Evolutionary conservation across 192 early-diverging fungal genomes (phyloP).

Genomic region (Coemansia sp.): DNA sequence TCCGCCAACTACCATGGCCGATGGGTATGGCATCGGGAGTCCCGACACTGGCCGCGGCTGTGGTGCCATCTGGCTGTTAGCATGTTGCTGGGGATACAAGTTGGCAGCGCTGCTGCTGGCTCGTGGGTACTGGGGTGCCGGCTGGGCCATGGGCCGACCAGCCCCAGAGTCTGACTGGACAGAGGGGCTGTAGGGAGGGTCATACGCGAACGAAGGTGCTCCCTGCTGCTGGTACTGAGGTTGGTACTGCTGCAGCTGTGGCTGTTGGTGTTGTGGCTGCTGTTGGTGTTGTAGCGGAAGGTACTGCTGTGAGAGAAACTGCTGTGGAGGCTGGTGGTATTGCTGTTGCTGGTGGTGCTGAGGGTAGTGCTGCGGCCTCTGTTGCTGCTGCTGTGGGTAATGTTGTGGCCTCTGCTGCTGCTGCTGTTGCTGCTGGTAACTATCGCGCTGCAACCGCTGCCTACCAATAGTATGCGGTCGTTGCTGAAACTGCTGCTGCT

Average conservation of each 20-base stretch:
- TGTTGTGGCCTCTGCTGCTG: constrained; percentile 21
- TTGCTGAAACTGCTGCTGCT: constrained; percentile 23
- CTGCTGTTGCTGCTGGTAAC: constrained; percentile 17
- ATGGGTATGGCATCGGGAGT: constrained; percentile 33
- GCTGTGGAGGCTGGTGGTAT: constrained; percentile 10
- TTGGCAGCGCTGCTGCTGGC: constrained; percentile 17
- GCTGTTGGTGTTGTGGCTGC: constrained; percentile 16
- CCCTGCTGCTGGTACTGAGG: constrained; percentile 2
- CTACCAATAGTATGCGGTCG: constrained; percentile 13
- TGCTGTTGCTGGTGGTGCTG: constrained; percentile 20
- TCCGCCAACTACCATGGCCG: constrained; percentile 55
- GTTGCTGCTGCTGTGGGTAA: constrained; percentile 6
- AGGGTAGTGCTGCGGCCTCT: not conserved
- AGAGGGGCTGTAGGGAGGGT: constrained; percentile 27
- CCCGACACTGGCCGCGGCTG: constrained; percentile 13
- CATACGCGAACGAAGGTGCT: constrained; percentile 16
- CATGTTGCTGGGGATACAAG: constrained; percentile 17
- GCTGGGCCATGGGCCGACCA: constrained; percentile 2
- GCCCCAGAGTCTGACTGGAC: constrained; percentile 32
- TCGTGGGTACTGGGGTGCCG: constrained; percentile 29
- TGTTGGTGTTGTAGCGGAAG: constrained; percentile 8
- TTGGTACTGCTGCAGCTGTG: not conserved
- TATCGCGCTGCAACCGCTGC: constrained; percentile 28
- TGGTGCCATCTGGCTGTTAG: not conserved
- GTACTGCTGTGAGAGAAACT: constrained; percentile 27